Conservation (phyloP, 2,329 filamentous ascomycete genomes). For the Pestalotiopsis sp. region DNA sequence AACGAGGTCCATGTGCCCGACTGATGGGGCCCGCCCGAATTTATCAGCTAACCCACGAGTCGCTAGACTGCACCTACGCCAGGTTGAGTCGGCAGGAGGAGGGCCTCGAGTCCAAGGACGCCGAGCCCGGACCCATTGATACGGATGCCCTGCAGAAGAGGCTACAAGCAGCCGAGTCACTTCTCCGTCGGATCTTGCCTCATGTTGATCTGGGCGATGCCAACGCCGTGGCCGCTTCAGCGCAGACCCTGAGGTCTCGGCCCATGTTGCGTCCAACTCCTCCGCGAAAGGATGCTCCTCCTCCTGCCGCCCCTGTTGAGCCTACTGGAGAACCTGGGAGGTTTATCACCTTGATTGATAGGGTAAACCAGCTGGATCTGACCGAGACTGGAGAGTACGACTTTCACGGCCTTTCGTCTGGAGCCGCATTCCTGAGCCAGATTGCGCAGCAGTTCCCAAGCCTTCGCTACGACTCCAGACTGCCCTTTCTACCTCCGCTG, state of each 20-base stretch:
- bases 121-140: neutral
- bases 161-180: conserved; percentile 11
- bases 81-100: neutral
- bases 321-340: neutral
- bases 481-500: conserved; percentile 13
- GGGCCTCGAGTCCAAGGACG: neutral
- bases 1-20: too few species aligned
- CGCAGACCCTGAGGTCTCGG: neutral
- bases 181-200: conserved; percentile 8
- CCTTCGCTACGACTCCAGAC: conserved; percentile 13
- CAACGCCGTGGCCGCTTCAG: neutral
- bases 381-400: conserved; percentile 13
- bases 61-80: neutral
- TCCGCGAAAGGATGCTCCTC: neutral
- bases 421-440: conserved; percentile 14
- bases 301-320: neutral
- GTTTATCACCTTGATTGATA: conserved; percentile 9
- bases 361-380: conserved; percentile 11
- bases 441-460: conserved; percentile 14
- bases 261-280: neutral
- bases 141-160: neutral
- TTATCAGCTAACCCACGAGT: neutral
- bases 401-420: conserved; percentile 14
- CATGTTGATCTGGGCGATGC: neutral
- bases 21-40: neutral